phyloP scores from a whole-genome alignment of 2,329 filamentous ascomycete genomes.

The Aspergillus floridensis region DNA sequence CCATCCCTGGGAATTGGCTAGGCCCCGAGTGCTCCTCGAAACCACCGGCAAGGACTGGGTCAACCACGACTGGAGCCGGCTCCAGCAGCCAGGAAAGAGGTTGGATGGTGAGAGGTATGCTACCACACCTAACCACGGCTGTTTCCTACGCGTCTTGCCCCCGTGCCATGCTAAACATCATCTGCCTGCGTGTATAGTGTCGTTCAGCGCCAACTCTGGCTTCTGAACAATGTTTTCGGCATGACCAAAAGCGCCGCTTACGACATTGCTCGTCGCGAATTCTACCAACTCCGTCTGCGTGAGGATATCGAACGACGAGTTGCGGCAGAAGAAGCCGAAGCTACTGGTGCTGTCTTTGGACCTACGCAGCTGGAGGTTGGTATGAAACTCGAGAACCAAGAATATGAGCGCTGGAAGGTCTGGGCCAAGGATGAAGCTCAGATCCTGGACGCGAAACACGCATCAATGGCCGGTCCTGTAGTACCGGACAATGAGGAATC shows the following conservation, averaged over 20 bases:
- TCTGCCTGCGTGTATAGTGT: slow-evolving; percentile 58
- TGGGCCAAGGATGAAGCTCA: slow-evolving; percentile 65
- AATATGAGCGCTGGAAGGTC: slow-evolving; percentile 79
- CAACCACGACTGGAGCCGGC: slow-evolving; percentile 72
- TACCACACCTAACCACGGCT: neutral
- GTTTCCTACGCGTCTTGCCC: neutral
- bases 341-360: slow-evolving; percentile 86
- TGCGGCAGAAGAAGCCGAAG: slow-evolving; percentile 80
- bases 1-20: slow-evolving; percentile 94
- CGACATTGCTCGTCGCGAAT: slow-evolving; percentile 82
- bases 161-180: slow-evolving; percentile 9
- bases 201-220: slow-evolving; percentile 83
- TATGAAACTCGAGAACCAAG: slow-evolving; percentile 75
- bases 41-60: slow-evolving; percentile 77
- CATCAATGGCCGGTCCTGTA: slow-evolving; percentile 31
- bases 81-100: slow-evolving; percentile 71
- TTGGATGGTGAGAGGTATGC: slow-evolving; percentile 80
- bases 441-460: slow-evolving; percentile 47
- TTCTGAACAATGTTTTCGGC: slow-evolving; percentile 64
- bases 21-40: slow-evolving; percentile 82
- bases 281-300: slow-evolving; percentile 78
- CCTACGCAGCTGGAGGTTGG: slow-evolving; percentile 71
- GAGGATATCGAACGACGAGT: slow-evolving; percentile 81
- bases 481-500: slow-evolving; percentile 39
- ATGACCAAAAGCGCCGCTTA: slow-evolving; percentile 71